Evolutionary conservation across 1,284 basidiomycete genomes (phyloP), one percentile per base, ranked within the genome.

Genomic region (Cutaneotrichosporon mucoides): DNA sequence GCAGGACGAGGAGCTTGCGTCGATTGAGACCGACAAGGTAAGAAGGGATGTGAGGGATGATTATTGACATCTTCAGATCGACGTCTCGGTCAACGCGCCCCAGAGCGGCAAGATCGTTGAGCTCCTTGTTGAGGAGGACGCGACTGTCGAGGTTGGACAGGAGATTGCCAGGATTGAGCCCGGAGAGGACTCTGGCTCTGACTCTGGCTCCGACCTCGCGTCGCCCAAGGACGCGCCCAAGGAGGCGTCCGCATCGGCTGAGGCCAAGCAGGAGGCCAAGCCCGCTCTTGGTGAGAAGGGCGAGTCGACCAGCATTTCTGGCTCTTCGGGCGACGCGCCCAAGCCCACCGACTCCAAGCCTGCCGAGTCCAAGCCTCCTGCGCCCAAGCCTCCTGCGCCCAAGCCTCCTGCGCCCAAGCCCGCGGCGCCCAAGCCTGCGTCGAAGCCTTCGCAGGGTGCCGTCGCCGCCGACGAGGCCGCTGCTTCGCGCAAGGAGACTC

Each of bases 11-110:
- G 95, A 99, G 81, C 84, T 99, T 58, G 95, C 93, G 34, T 95
- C 92, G 50, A 98, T 99, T 68, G 95, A 99, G 82, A 99, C 95
- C 11, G 95, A 99, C 84, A 98, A 98, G 88, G 93, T 92, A 65
- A 40, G 79, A 24, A 24, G 24, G 24, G 24, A 24, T 59, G 8
- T 9, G 42, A 41, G 38, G 9, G 38, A 41, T 13, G 38, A 41
- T 13, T 12, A 40, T 40, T 40, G 38, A 40, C 38, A 51, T 38
- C n/a, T 36, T 11, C 73, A 95, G 92, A 98, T 98, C 70, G 95
- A 99, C 76, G 92, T 99, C 47, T 89, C 92, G 8, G 95, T 99
- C 62, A 99, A 98, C 76, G 91, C 95, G 10, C 90, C 95, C 13
- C 82, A 85, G 70, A 84, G 92, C 9, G 95, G 95, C 36, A 94